Evolutionary conservation across 345 rosid genomes (phyloP).

Genomic region (Camelina sativa): DNA sequence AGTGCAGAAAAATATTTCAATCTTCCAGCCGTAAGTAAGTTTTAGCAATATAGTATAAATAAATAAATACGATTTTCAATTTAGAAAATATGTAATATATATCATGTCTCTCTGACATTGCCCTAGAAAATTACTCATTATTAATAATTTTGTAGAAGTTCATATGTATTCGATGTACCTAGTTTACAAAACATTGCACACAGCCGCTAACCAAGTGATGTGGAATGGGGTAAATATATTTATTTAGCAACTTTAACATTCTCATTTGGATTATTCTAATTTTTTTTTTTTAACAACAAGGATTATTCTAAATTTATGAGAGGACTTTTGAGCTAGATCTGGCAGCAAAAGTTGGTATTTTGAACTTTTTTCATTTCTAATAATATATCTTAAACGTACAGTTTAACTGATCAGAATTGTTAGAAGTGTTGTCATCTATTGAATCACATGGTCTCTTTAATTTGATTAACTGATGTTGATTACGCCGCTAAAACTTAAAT

Average conservation of each 20-base stretch:
- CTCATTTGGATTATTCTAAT: not conserved
- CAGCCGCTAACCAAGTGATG: not conserved
- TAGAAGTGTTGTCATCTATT: not conserved
- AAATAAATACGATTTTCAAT: not conserved
- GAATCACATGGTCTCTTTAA: conserved; percentile 22
- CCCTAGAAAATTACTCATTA: not conserved
- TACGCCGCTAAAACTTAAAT: conserved; percentile 17
- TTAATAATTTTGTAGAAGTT: not conserved
- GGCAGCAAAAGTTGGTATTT: not conserved
- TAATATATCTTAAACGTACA: not conserved
- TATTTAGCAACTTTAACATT: conserved; percentile 16
- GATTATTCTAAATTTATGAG: not conserved
- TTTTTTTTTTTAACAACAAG: not conserved
- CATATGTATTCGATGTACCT: conserved; percentile 16
- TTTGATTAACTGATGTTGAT: not conserved
- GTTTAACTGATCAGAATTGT: not conserved
- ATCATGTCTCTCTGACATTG: not conserved
- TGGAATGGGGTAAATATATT: not conserved
- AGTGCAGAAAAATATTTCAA: not conserved
- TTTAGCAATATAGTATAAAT: not conserved
- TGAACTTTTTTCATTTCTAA: not conserved
- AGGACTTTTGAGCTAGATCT: conserved; percentile 23
- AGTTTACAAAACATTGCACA: not conserved
- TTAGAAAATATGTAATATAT: not conserved
- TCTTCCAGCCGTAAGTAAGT: not conserved